Evolutionary conservation across 257 asterid genomes (phyloP).

Genomic region (Eustoma russellianum): DNA sequence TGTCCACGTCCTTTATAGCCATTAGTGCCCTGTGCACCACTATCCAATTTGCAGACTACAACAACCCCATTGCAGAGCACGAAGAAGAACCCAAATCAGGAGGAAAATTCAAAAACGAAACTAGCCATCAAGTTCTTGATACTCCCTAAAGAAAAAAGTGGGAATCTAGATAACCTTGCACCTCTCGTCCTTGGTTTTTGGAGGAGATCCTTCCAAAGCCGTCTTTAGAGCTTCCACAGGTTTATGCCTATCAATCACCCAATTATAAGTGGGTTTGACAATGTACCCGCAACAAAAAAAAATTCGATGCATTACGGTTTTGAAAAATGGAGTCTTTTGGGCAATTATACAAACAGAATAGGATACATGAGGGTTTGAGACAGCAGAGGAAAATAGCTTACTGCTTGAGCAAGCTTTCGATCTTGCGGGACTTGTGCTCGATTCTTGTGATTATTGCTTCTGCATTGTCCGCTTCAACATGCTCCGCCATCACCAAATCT

Average conservation of each 20-base stretch:
- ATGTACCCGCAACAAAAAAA: neutral
- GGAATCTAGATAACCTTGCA: constrained; percentile 52
- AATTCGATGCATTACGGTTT: neutral
- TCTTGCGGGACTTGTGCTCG: constrained; percentile 95
- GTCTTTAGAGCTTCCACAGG: constrained; percentile 99
- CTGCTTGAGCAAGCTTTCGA: constrained; percentile 97
- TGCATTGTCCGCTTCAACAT: constrained; percentile 68
- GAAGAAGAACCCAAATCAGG: constrained; percentile 7
- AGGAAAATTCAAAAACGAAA: neutral
- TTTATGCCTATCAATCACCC: constrained; percentile 47
- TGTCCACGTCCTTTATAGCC: constrained; percentile 92
- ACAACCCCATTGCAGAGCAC: neutral
- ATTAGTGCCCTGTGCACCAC: constrained; percentile 97
- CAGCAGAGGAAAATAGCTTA: constrained; percentile 7
- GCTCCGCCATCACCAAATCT: constrained; percentile 25
- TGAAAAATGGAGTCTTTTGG: neutral
- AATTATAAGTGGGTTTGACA: neutral
- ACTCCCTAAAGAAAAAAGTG: neutral
- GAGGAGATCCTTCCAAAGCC: constrained; percentile 95
- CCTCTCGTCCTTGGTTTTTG: constrained; percentile 87
- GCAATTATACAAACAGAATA: neutral
- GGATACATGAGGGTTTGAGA: too few relatives aligned
- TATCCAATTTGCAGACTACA: constrained; percentile 91
- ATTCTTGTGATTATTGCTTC: constrained; percentile 87
- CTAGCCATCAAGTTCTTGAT: neutral